Conservation (phyloP, 352 stramenopile genomes). For the Phytophthora citricola region DNA sequence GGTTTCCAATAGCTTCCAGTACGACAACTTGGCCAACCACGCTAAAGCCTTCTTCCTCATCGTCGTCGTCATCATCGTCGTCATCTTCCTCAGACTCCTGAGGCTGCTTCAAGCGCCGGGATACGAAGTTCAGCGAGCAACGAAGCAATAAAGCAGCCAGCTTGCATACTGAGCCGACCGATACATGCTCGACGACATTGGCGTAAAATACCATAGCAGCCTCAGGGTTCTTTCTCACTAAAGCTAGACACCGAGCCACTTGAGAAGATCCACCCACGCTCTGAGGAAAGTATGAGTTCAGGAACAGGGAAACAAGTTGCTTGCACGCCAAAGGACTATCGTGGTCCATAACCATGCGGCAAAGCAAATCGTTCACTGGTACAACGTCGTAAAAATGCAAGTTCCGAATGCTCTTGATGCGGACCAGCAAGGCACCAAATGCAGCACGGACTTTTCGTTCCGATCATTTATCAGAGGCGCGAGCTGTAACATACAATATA, state of each 20-base stretch:
- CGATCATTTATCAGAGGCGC: constrained; percentile 84
- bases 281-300: constrained; percentile 91
- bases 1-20: constrained; percentile 72
- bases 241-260: constrained; percentile 76
- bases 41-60: constrained; percentile 75
- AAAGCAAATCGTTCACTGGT: constrained; percentile 75
- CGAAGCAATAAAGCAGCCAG: constrained; percentile 75
- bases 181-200: constrained; percentile 76
- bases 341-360: constrained; percentile 74
- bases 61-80: constrained; percentile 65
- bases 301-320: constrained; percentile 81
- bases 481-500: constrained; percentile 47
- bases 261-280: constrained; percentile 81
- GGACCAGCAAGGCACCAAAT: constrained; percentile 78
- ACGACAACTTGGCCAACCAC: constrained; percentile 76
- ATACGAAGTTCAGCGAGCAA: constrained; percentile 83
- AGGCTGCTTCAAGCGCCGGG: constrained; percentile 55
- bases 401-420: constrained; percentile 89
- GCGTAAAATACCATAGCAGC: constrained; percentile 87
- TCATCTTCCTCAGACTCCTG: constrained; percentile 49
- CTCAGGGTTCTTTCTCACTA: constrained; percentile 86
- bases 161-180: constrained; percentile 86
- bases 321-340: constrained; percentile 66
- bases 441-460: constrained; percentile 84
- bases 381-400: constrained; percentile 91